A percentile compares a stretch with the other conserved stretches of the same genome.
Conservation (phyloP, 2,329 filamentous ascomycete species). For the Nannizzia gypsea region DNA sequence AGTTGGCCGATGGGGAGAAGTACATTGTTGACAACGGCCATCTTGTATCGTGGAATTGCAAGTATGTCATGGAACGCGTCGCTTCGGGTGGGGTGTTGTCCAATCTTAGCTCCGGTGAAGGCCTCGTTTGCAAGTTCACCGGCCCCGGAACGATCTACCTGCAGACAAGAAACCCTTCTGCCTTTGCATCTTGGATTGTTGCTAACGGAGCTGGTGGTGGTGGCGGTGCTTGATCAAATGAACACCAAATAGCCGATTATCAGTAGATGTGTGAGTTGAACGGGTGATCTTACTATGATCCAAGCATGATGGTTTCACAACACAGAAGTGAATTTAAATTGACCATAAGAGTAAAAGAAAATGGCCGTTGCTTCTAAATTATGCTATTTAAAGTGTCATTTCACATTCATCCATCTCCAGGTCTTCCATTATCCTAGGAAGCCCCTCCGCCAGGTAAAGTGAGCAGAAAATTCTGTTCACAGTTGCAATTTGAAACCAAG, state of each 20-base stretch:
- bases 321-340: neutral
- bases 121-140: constrained; percentile 86
- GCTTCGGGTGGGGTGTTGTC: constrained; percentile 88
- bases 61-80: constrained; percentile 76
- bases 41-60: constrained; percentile 91
- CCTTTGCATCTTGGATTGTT: constrained; percentile 44
- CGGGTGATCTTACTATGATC: neutral
- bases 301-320: too few relatives aligned
- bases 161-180: constrained; percentile 75
- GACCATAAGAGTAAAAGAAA: neutral
- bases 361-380: neutral
- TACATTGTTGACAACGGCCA: constrained; percentile 93
- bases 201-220: constrained; percentile 1
- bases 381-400: neutral
- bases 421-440: neutral
- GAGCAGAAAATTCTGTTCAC: neutral
- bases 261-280: neutral
- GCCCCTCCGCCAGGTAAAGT: neutral
- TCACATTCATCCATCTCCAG: neutral
- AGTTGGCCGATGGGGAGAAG: constrained; percentile 55
- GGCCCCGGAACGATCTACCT: constrained; percentile 83
- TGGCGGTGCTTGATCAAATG: neutral
- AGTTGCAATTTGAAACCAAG: neutral
- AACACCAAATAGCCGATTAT: neutral
- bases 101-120: constrained; percentile 69